Conservation (phyloP, 768 basidiomycete genomes). For the Leucosporidium yakuticum region DNA sequence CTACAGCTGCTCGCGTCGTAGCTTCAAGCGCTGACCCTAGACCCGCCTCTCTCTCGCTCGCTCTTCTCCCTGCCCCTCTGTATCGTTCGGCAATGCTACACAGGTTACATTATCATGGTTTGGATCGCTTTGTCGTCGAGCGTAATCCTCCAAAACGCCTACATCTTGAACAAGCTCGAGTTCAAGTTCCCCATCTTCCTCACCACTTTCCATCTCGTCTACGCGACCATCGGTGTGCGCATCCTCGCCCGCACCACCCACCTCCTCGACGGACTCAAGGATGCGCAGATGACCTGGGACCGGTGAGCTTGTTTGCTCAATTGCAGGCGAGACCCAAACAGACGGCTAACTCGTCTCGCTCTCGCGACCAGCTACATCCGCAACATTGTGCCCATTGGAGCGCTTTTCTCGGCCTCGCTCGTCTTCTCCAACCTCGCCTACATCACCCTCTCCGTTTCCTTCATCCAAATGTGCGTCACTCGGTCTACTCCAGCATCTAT, state of each 20-base stretch:
- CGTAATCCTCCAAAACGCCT: slow-evolving; percentile 88
- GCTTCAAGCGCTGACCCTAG: not conserved
- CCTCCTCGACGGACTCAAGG: slow-evolving; percentile 68
- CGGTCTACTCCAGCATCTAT: slow-evolving; percentile 59
- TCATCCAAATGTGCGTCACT: slow-evolving; percentile 74
- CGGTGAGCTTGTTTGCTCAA: slow-evolving; percentile 42
- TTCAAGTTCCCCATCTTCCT: slow-evolving; percentile 68
- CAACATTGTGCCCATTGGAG: slow-evolving; percentile 86
- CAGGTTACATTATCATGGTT: slow-evolving; percentile 64
- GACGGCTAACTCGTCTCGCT: not conserved
- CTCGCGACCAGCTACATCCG: slow-evolving; percentile 51
- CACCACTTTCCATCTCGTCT: slow-evolving; percentile 50
- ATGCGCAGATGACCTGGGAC: slow-evolving; percentile 65
- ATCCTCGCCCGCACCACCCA: slow-evolving; percentile 72
- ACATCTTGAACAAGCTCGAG: slow-evolving; percentile 51
- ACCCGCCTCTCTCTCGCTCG: not conserved
- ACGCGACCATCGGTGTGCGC: slow-evolving; percentile 68
- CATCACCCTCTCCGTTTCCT: slow-evolving; percentile 81
- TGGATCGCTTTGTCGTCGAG: slow-evolving; percentile 86
- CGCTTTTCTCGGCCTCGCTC: slow-evolving; percentile 87
- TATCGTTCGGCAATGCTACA: too few relatives aligned
- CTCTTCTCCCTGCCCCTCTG: not conserved
- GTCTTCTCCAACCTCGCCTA: slow-evolving; percentile 89
- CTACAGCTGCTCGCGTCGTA: not conserved
- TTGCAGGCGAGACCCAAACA: too few relatives aligned